Evolutionary conservation across 495 filamentous ascomycete genomes (phyloP).

Genomic region (Astrocystis sublimbata): DNA sequence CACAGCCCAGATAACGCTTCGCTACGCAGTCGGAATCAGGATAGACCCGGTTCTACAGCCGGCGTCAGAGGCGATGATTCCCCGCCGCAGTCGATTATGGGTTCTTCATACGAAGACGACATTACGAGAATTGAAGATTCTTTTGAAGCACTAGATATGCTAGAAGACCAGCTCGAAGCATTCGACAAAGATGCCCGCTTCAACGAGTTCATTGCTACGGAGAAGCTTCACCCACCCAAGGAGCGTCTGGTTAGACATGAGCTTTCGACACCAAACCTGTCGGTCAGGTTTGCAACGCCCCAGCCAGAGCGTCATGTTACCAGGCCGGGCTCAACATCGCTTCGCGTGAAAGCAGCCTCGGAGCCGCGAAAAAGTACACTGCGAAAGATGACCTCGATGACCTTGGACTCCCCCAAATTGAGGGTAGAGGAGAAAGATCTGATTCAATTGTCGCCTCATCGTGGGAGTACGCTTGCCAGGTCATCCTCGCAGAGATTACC

Average conservation of each 20-base stretch:
- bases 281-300: slow-evolving; percentile 26
- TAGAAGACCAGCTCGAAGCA: slow-evolving; percentile 66
- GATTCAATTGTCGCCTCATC: slow-evolving; percentile 22
- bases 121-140: slow-evolving; percentile 66
- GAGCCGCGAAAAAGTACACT: slow-evolving; percentile 32
- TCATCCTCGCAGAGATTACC: slow-evolving; percentile 48
- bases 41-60: slow-evolving; percentile 15
- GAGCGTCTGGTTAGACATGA: slow-evolving; percentile 23
- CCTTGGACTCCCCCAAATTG: slow-evolving; percentile 27
- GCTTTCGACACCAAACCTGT: slow-evolving; percentile 11
- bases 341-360: slow-evolving; percentile 28
- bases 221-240: slow-evolving; percentile 20
- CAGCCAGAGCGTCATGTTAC: slow-evolving; percentile 26
- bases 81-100: slow-evolving; percentile 4
- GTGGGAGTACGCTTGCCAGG: slow-evolving; percentile 39
- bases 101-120: slow-evolving; percentile 36
- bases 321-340: slow-evolving; percentile 17
- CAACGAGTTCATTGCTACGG: slow-evolving; percentile 39
- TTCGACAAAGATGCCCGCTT: slow-evolving; percentile 46
- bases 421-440: slow-evolving; percentile 32
- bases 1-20: not conserved
- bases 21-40: slow-evolving; percentile 2
- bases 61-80: slow-evolving; percentile 21
- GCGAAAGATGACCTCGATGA: slow-evolving; percentile 39
- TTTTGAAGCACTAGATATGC: slow-evolving; percentile 65